A percentile compares a stretch with the other conserved stretches of the same genome.
These are phyloP conservation scores for Arthrobotrys megalospora DNA, from an alignment of 2,329 filamentous ascomycete genomes.

Conservation along the genomic window DNA sequence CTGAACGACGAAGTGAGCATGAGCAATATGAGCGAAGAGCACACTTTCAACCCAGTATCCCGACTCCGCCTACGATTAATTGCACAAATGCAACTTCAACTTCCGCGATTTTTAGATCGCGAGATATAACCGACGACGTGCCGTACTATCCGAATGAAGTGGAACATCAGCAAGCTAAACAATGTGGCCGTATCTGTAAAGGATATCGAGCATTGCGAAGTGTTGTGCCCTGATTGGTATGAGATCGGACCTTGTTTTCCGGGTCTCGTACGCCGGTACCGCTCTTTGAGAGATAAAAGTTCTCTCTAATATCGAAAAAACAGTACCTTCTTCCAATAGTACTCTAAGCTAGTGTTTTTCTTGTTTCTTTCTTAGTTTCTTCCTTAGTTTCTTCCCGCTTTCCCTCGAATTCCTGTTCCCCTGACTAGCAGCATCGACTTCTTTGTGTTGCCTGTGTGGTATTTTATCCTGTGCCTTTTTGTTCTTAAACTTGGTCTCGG, in stretches of 20 bases:
- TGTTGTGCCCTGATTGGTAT: background rate
- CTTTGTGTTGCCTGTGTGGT: background rate
- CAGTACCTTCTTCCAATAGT: too few species aligned
- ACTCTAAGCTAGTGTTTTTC: too few species aligned
- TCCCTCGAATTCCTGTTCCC: too few species aligned
- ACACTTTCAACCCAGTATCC: background rate
- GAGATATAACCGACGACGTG: background rate
- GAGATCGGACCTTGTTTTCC: background rate
- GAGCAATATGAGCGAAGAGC: background rate
- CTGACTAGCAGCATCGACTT: too few species aligned
- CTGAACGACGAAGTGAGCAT: background rate
- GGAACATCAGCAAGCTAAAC: background rate
- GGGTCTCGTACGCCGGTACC: too few species aligned
- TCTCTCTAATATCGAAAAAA: too few species aligned
- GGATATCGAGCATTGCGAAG: conserved; percentile 15
- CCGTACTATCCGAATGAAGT: conserved; percentile 6
- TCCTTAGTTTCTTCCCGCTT: too few species aligned
- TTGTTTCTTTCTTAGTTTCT: too few species aligned
- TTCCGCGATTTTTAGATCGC: background rate
- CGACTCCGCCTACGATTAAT: background rate
- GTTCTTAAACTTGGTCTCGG: background rate
- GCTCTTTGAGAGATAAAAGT: too few species aligned
- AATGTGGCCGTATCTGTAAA: conserved; percentile 28
- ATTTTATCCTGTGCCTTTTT: background rate
- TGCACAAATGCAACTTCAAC: conserved; percentile 13